Evolutionary conservation across 192 early-diverging fungal species (phyloP).

Genomic region (Martensiomyces pterosporus): DNA sequence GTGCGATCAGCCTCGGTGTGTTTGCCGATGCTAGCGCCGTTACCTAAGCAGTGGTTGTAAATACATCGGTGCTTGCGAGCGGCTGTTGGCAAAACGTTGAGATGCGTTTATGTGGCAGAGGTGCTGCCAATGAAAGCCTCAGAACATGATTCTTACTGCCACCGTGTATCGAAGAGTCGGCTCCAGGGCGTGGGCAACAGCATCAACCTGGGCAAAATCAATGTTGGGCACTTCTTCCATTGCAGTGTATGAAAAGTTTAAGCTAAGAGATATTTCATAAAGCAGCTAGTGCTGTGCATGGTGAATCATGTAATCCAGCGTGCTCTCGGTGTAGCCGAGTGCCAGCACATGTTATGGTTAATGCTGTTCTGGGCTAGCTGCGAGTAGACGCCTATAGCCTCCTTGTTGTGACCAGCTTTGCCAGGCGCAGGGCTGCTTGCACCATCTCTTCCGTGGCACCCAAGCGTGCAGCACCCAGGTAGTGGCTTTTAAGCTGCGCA

Average conservation of each 20-base stretch:
- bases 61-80: too few species aligned
- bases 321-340: too few species aligned
- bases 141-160: too few species aligned
- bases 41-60: neutral
- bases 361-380: too few species aligned
- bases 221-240: neutral
- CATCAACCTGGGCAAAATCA: conserved; percentile 1
- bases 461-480: conserved; percentile 24
- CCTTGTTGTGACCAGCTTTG: conserved; percentile 21
- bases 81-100: neutral
- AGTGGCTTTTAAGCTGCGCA: conserved; percentile 43
- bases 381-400: too few species aligned
- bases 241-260: neutral
- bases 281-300: too few species aligned
- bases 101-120: neutral
- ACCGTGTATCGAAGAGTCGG: conserved; percentile 3
- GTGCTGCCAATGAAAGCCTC: too few species aligned
- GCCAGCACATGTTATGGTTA: too few species aligned
- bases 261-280: neutral
- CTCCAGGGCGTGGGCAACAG: neutral
- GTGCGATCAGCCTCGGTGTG: neutral
- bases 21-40: conserved; percentile 13
- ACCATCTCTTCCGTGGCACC: conserved; percentile 32
- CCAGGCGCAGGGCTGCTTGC: conserved; percentile 29
- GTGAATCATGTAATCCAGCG: too few species aligned